phyloP scores from a whole-genome alignment of 352 stramenopile genomes.

The Phytophthora citrophthora region DNA sequence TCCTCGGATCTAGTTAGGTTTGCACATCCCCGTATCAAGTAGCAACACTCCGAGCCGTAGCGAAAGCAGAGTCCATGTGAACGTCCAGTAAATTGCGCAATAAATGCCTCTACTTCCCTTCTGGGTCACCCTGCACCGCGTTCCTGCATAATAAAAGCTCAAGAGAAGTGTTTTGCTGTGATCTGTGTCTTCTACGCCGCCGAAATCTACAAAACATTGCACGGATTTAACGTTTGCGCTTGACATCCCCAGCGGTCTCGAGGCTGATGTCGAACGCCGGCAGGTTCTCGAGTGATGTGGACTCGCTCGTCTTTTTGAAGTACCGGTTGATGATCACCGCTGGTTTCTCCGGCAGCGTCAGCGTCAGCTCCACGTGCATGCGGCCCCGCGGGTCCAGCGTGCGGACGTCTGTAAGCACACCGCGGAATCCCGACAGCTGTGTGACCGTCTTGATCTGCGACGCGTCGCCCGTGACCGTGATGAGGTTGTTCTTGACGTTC shows the following conservation, averaged over 20 bases:
- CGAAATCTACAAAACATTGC: conserved; percentile 18
- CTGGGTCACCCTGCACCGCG: neutral
- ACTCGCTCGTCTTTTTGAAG: conserved; percentile 90
- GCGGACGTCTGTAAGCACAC: conserved; percentile 75
- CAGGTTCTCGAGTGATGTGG: conserved; percentile 88
- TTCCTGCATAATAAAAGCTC: conserved; percentile 2
- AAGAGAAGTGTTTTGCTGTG: conserved; percentile 8
- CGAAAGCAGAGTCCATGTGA: conserved; percentile 34
- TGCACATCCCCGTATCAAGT: conserved; percentile 12
- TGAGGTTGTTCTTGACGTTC: conserved; percentile 89
- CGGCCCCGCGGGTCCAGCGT: conserved; percentile 76
- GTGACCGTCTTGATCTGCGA: conserved; percentile 79
- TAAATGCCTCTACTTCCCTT: conserved; percentile 38
- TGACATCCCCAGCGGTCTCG: conserved; percentile 82
- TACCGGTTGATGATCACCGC: conserved; percentile 82
- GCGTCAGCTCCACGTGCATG: conserved; percentile 85
- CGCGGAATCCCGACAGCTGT: conserved; percentile 82
- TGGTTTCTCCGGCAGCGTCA: conserved; percentile 77
- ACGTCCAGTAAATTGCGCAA: conserved; percentile 35
- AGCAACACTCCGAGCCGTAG: conserved; percentile 21
- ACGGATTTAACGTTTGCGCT: conserved; percentile 78
- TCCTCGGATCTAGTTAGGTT: conserved; percentile 49
- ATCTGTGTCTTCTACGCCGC: neutral
- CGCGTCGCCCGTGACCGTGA: conserved; percentile 82
- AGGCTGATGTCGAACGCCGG: conserved; percentile 87